Base-by-base conservation (phyloP, 2,329 filamentous ascomycete genomes). In the Colletotrichum lini region DNA sequence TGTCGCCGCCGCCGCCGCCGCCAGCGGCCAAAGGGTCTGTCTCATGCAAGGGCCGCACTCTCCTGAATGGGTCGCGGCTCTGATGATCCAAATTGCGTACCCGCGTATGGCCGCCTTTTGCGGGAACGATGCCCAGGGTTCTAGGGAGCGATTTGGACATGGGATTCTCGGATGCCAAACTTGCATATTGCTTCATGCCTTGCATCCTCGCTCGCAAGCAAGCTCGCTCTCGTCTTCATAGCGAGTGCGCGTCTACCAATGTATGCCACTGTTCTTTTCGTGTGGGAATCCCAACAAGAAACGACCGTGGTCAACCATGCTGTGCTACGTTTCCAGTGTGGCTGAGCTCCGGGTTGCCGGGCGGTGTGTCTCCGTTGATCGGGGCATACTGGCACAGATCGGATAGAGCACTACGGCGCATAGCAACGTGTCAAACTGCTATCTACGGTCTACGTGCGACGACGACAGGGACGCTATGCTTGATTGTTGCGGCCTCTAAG, bases 301-400 rank as follows among this genome's bases (percentile, higher is more conserved):
- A 54, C 60, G 47, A 49, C 62, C 61, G 56, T 30, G 53, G 67
- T 42, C 45, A 52, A 44, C 56, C 45, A 58, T 21, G 54, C 40
- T 26, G 49, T 63, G 40, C 61, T 70, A 62, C 66, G 59, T 70
- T 59, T 56, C 38, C 53, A 72, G 60, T 57, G 67, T 70, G 70
- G 70, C 70, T 72, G 70, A 70, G 70, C 70, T 65, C 49, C 56
- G 67, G 66, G 38, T 40, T 66, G 60, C 67, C 53, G 65, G 65
- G 45, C 65, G 69, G 65, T 68, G 65, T 68, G 53, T 72, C 69
- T 64, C 65, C 69, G 59, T 72, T 69, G 52, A 68, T 72, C 69
- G 69, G 58, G 58, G 9, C 38, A 40, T 23, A 30, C 49, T 52
- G 26, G 58, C 42, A 63, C 59, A 47, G 45, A 70, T 67, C 68